Conservation (phyloP, 2,329 filamentous ascomycete genomes). For the Penicillium polonicum region DNA sequence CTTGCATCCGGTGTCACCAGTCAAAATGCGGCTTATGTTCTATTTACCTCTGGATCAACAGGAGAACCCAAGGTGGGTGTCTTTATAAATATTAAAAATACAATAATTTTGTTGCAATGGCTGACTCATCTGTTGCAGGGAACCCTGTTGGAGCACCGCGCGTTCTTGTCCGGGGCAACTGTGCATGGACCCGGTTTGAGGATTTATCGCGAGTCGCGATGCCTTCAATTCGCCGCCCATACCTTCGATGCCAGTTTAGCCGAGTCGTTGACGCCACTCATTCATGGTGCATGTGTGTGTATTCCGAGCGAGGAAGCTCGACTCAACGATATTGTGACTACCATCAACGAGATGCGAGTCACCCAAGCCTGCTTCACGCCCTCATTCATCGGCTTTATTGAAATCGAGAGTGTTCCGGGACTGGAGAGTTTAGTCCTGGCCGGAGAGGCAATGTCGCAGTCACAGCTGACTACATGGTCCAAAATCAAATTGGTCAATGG, state of each 20-base stretch:
- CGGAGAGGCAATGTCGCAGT: conserved; percentile 51
- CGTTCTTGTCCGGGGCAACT: conserved; percentile 56
- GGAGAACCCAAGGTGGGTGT: conserved; percentile 51
- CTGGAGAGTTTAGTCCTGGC: conserved; percentile 46
- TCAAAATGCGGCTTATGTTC: conserved; percentile 51
- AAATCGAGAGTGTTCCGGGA: conserved; percentile 44
- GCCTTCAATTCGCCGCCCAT: conserved; percentile 58
- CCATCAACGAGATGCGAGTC: conserved; percentile 54
- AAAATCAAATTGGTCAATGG: conserved; percentile 43
- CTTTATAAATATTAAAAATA: background rate
- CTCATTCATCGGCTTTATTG: conserved; percentile 53
- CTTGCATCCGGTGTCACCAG: conserved; percentile 29
- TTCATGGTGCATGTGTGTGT: conserved; percentile 59
- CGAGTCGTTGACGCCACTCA: conserved; percentile 55
- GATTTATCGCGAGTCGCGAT: conserved; percentile 54
- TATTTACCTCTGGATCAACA: conserved; percentile 60
- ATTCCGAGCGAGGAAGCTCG: conserved; percentile 54
- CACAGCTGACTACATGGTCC: conserved; percentile 38
- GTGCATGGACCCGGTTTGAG: conserved; percentile 52
- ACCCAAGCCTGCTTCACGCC: conserved; percentile 60
- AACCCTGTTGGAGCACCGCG: conserved; percentile 62
- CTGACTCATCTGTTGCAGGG: conserved; percentile 41
- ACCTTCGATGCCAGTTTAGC: conserved; percentile 57
- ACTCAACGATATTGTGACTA: conserved; percentile 50
- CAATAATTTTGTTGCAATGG: background rate